Evolutionary conservation across 805 yeast species (phyloP), one percentile per base, ranked within the genome.

Genomic region (Kuraishia ogatae): DNA sequence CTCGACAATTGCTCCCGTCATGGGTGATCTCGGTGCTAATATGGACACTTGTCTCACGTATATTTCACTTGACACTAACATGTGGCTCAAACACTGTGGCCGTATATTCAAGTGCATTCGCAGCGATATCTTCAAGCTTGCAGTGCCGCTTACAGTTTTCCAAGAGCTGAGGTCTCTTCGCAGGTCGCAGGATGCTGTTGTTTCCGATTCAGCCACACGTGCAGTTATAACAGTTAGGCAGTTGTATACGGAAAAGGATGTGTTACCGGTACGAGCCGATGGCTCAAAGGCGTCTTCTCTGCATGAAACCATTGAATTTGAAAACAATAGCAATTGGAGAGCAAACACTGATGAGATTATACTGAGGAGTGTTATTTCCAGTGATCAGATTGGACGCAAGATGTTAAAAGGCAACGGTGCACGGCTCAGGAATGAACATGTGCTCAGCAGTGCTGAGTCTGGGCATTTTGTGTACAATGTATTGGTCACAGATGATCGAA

Each of bases 71-170:
- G 96, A 87, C 67, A 87, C 94, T 1, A 87, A 88, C 59, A 81
- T 86, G 56, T 87, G 93, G 92, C 71, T 87, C 59, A 85, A 87
- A 62, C 92, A 86, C 63, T 86, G 91, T 66, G 96, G 93, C 1
- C 77, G 85, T 58, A 74, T 87, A 21, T 87, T 77, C 70, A 87
- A 87, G 65, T 81, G 89, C 61, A 78, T 85, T 13, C 75, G 84
- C 35, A 79, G 80, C 59, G 77, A 75, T 15, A 78, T 85, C 2
- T 75, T 87, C 57, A 81, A 77, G 58, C 71, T 84, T 23, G 79
- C 83, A 60, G 81, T 87, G 3, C 92, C 94, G 48, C 71, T 87
- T 56, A 84, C 88, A 20, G 89, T 87, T 5, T 87, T 87, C 64
- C 93, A 87, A 70, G 94, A 87, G 63, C 71, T 87, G 57, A 70